These are phyloP conservation scores for Fusarium sacchari DNA, from an alignment of 2,329 filamentous ascomycete species.

Conservation along the genomic window DNA sequence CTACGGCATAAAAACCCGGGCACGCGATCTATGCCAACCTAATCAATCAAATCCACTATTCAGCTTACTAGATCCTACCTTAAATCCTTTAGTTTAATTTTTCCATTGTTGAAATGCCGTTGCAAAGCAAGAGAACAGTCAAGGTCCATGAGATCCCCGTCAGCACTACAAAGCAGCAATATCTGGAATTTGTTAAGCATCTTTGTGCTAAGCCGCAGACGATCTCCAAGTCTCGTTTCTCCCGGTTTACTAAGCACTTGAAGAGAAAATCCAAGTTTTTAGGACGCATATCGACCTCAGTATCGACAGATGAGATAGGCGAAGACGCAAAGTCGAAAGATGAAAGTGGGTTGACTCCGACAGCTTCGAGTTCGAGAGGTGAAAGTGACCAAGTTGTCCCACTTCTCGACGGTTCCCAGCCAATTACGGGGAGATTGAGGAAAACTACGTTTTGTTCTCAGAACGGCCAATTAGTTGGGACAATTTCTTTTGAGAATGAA, in stretches of 20 bases:
- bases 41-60: not conserved
- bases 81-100: accelerated
- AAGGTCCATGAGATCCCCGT: not conserved
- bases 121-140: not conserved
- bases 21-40: too few relatives aligned
- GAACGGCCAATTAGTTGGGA: accelerated
- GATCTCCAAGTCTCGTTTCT: accelerated
- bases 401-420: accelerated
- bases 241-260: accelerated
- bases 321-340: accelerated
- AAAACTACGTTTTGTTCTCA: accelerated
- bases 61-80: not conserved
- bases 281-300: too few relatives aligned
- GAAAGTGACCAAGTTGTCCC: not conserved
- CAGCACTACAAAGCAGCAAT: not conserved
- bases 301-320: accelerated
- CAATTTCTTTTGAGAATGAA: accelerated
- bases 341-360: accelerated
- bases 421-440: accelerated
- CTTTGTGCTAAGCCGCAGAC: accelerated
- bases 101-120: not conserved
- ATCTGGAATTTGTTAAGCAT: not conserved
- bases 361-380: accelerated
- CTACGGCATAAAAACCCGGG: accelerated
- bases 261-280: accelerated